Evolutionary conservation across 2,329 filamentous ascomycete genomes (phyloP).

Genomic region (Anthostomella pinea): DNA sequence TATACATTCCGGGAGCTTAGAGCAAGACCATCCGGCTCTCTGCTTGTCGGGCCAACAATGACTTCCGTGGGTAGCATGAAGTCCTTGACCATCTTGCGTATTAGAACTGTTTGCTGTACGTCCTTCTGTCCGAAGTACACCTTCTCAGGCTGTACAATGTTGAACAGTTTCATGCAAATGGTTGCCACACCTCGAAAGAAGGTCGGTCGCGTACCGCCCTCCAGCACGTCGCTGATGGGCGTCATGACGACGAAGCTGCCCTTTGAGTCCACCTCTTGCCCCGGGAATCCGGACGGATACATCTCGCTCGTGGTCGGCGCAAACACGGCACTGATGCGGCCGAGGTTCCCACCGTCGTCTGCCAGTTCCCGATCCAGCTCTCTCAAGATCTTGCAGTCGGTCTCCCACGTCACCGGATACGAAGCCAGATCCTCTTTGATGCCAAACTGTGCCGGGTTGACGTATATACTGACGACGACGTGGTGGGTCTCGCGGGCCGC

Average conservation of each 20-base stretch:
- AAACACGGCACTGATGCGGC: conserved; percentile 78
- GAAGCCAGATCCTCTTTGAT: conserved; percentile 80
- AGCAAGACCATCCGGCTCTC: conserved; percentile 80
- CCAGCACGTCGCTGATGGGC: conserved; percentile 75
- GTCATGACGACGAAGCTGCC: conserved; percentile 92
- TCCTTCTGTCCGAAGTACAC: conserved; percentile 98
- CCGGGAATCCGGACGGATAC: conserved; percentile 80
- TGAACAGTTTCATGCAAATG: conserved; percentile 92
- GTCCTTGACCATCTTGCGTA: conserved; percentile 82
- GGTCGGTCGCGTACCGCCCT: conserved; percentile 82
- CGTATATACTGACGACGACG: conserved; percentile 88
- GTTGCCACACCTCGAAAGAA: conserved; percentile 97
- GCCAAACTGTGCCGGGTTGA: conserved; percentile 97
- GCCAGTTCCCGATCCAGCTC: conserved; percentile 70
- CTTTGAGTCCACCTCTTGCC: conserved; percentile 68
- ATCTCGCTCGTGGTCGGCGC: conserved; percentile 79
- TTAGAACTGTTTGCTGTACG: conserved; percentile 90
- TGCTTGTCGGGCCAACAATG: conserved; percentile 68
- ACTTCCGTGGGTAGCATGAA: conserved; percentile 78
- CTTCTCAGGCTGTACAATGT: conserved; percentile 72
- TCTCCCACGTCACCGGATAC: conserved; percentile 87
- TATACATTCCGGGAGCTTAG: conserved; percentile 94
- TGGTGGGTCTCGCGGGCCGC: conserved; percentile 82
- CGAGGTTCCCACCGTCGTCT: conserved; percentile 55
- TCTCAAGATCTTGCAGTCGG: conserved; percentile 67